Conservation (phyloP, 176 grass and related monocot genomes). For the Chrysopogon serrulatus region DNA sequence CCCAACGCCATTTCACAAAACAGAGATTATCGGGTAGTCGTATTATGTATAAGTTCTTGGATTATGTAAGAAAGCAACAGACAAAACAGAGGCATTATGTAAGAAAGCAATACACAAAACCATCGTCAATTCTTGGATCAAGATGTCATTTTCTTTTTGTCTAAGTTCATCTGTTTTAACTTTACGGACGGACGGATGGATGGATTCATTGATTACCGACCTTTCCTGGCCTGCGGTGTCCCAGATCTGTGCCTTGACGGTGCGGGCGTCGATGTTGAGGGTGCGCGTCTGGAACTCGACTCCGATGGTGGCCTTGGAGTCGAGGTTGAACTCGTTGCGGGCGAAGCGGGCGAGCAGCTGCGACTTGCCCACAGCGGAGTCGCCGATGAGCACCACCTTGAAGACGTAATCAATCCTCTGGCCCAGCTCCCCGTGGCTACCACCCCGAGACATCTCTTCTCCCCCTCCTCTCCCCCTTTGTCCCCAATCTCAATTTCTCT, state of each 20-base stretch:
- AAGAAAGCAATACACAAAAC: background rate
- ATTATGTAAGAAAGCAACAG: background rate
- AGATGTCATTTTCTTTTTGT: background rate
- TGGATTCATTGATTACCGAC: background rate
- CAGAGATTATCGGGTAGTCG: background rate
- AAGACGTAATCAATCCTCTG: conserved; percentile 73
- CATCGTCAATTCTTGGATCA: background rate
- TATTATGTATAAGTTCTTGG: background rate
- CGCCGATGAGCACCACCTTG: conserved; percentile 93
- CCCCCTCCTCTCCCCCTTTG: background rate
- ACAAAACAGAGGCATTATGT: background rate
- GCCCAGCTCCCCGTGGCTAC: conserved; percentile 36
- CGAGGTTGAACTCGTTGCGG: conserved; percentile 78
- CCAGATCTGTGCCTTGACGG: conserved; percentile 84
- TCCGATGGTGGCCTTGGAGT: conserved; percentile 62
- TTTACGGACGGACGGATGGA: background rate
- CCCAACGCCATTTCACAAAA: background rate
- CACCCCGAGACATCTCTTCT: conserved; percentile 31
- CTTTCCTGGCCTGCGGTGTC: conserved; percentile 78
- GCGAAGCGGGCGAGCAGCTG: conserved; percentile 72
- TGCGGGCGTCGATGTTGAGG: conserved; percentile 55
- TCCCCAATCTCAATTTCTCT: background rate
- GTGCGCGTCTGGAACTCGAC: conserved; percentile 69
- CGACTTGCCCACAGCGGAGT: conserved; percentile 87
- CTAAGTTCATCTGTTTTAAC: background rate